Percentiles rank a stretch among this genome's conserved stretches.
Evolutionary conservation across 495 filamentous ascomycete genomes (phyloP).

Genomic region (Penicillium odoratum): DNA sequence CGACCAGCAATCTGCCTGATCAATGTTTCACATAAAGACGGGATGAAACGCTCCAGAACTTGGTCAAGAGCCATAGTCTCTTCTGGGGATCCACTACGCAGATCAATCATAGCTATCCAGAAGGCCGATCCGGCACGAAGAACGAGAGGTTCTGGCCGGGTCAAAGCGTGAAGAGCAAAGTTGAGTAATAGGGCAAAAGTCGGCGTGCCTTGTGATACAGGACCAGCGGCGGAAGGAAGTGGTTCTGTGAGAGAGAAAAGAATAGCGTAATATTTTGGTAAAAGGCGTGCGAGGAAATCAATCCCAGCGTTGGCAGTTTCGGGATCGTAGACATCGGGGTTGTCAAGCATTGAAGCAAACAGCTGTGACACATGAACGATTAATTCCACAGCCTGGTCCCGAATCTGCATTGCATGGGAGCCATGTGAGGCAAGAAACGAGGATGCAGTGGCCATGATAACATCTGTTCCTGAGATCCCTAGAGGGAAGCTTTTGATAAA

Average conservation of each 20-base stretch:
- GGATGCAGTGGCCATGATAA: conserved; percentile 74
- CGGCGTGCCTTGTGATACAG: conserved; percentile 19
- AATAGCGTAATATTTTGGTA: conserved; percentile 58
- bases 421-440: conserved; percentile 64
- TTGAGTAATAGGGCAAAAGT: conserved; percentile 69
- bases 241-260: conserved; percentile 38
- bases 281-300: conserved; percentile 65
- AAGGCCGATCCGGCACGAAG: conserved; percentile 78
- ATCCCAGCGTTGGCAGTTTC: conserved; percentile 78
- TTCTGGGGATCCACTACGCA: conserved; percentile 39
- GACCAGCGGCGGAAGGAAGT: conserved; percentile 12
- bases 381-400: conserved; percentile 52
- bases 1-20: conserved; percentile 71
- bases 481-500: conserved; percentile 65
- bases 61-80: conserved; percentile 50
- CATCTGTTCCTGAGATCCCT: conserved; percentile 67
- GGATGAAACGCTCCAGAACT: conserved; percentile 59
- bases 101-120: conserved; percentile 62
- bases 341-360: conserved; percentile 62
- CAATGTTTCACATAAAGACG: conserved; percentile 58
- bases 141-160: conserved; percentile 72
- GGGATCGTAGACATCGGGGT: conserved; percentile 58
- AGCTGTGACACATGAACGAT: conserved; percentile 66
- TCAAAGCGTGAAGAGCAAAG: conserved; percentile 72
- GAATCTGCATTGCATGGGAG: conserved; percentile 55